These are phyloP conservation scores for Kuraishia piskuri DNA, from an alignment of 805 yeast species.

Conservation along the genomic window DNA sequence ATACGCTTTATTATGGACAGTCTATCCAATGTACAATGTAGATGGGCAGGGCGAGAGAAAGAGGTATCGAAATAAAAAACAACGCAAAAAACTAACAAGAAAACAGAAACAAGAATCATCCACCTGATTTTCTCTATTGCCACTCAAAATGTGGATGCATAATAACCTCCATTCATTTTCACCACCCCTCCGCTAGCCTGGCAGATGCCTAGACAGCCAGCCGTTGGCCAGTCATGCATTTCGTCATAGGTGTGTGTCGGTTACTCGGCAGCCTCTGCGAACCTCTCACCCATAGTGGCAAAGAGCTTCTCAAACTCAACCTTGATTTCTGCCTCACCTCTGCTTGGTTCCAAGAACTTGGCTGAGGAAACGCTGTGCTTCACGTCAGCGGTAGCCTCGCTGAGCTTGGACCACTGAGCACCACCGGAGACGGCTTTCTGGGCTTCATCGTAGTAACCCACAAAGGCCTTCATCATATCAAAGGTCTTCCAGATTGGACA, in stretches of 20 bases:
- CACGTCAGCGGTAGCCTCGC: slow-evolving; percentile 84
- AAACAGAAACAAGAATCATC: neutral
- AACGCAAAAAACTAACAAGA: neutral
- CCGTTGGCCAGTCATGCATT: neutral
- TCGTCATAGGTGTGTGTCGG: neutral
- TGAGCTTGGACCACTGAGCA: slow-evolving; percentile 86
- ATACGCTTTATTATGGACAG: neutral
- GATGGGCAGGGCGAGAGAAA: neutral
- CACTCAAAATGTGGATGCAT: neutral
- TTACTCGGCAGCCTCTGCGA: slow-evolving; percentile 92
- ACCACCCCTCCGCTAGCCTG: neutral
- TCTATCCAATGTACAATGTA: neutral
- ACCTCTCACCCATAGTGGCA: slow-evolving; percentile 73
- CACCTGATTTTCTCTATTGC: neutral
- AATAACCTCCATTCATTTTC: neutral
- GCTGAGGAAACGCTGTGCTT: slow-evolving; percentile 91
- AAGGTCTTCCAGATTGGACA: slow-evolving; percentile 99
- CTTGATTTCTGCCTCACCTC: slow-evolving; percentile 73
- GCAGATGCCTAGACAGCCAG: neutral
- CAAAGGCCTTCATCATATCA: slow-evolving; percentile 95
- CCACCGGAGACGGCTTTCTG: slow-evolving; percentile 94
- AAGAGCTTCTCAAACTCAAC: slow-evolving; percentile 73
- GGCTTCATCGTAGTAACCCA: slow-evolving; percentile 91
- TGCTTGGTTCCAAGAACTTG: slow-evolving; percentile 92
- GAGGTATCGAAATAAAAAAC: neutral